Percentiles rank a stretch among this genome's conserved stretches.
phyloP scores from a whole-genome alignment of 1,284 basidiomycete species.

The Erythrobasidium hasegawianum region DNA sequence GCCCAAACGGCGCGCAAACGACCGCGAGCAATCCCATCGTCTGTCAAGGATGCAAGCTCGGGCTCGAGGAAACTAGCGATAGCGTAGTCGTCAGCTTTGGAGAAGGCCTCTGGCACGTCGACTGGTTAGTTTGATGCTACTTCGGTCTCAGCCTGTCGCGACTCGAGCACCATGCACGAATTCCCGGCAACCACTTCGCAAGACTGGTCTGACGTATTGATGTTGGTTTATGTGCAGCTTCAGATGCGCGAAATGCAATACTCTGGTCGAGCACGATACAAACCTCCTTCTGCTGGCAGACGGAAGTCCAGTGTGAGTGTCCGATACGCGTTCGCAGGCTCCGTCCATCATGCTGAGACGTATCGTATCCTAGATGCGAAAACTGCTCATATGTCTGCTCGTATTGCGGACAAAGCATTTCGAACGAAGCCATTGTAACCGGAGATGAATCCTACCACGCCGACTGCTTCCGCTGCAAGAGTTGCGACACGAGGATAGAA shows the following conservation, averaged over 20 bases:
- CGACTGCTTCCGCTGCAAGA: conserved; percentile 95
- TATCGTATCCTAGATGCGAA: conserved; percentile 58
- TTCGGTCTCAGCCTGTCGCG: not conserved
- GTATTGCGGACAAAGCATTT: conserved; percentile 82
- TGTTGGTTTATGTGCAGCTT: not conserved
- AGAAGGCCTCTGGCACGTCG: conserved; percentile 41
- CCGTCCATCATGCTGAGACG: not conserved
- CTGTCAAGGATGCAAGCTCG: conserved; percentile 37
- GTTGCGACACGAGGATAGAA: conserved; percentile 89
- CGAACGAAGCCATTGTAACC: conserved; percentile 97
- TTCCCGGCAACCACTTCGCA: not conserved
- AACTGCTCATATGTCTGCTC: conserved; percentile 95
- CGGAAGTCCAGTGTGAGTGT: conserved; percentile 71
- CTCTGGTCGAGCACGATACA: conserved; percentile 69
- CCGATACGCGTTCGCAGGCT: not conserved
- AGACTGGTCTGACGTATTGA: not conserved
- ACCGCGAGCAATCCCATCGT: conserved; percentile 13
- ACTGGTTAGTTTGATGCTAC: conserved; percentile 34
- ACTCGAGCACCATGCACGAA: not conserved
- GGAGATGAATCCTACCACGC: conserved; percentile 97
- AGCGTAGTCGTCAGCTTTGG: conserved; percentile 43
- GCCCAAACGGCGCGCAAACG: not conserved
- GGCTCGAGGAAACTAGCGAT: conserved; percentile 41
- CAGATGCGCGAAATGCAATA: conserved; percentile 54
- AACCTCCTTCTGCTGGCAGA: conserved; percentile 93